A percentile compares a stretch with the other conserved stretches of the same genome.
These are phyloP conservation scores for Colletotrichum sp. DNA, from an alignment of 2,329 filamentous ascomycete species.

Conservation along the genomic window DNA sequence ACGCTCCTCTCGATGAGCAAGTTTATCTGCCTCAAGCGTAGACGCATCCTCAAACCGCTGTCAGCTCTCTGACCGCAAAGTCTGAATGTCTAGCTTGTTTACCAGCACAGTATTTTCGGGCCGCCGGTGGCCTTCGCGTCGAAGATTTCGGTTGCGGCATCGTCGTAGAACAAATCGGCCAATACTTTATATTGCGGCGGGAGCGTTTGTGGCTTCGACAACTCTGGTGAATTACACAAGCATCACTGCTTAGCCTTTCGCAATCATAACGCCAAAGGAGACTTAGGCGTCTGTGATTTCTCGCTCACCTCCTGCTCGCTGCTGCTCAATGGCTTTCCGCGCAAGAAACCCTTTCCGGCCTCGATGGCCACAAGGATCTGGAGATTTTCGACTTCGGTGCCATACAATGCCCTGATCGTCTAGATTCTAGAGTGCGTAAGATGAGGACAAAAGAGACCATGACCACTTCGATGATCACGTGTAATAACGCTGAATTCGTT, in stretches of 20 bases:
- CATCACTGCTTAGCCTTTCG: background rate
- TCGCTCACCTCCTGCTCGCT: conserved; percentile 57
- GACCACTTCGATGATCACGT: background rate
- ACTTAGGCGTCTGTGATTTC: conserved; percentile 22
- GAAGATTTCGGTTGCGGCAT: conserved; percentile 58
- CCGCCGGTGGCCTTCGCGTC: conserved; percentile 60
- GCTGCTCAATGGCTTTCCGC: conserved; percentile 64
- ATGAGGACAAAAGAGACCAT: background rate
- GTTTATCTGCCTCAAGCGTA: conserved; percentile 66
- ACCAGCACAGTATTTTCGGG: conserved; percentile 61
- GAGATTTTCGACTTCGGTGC: conserved; percentile 60
- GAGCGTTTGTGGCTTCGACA: conserved; percentile 56
- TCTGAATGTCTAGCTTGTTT: conserved; percentile 56
- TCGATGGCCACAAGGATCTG: conserved; percentile 61
- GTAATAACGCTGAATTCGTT: background rate
- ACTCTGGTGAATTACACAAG: conserved; percentile 59
- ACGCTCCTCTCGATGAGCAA: conserved; percentile 67
- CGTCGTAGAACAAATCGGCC: conserved; percentile 38
- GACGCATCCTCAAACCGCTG: conserved; percentile 65
- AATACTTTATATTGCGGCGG: conserved; percentile 68
- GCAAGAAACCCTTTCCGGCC: conserved; percentile 58
- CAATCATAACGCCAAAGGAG: background rate
- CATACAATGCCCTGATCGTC: conserved; percentile 42
- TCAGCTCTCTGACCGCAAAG: no score
- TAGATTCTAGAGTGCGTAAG: conserved; percentile 16